Evolutionary conservation across 129 eudicot species (phyloP).

Genomic region (Kitagawia praeruptora): DNA sequence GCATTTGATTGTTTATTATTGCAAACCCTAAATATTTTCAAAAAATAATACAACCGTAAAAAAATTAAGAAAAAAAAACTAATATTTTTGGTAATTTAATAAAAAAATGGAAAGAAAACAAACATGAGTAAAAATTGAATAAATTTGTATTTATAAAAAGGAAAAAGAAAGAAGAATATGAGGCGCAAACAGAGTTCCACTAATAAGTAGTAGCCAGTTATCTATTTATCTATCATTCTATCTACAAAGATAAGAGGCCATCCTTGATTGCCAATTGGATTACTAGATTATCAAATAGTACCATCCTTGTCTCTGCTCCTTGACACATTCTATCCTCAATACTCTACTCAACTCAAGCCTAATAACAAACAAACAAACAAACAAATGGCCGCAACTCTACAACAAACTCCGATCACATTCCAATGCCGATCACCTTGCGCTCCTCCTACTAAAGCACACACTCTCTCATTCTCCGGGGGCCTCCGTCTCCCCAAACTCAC

Average conservation of each 20-base stretch:
- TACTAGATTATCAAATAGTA: slow-evolving; percentile 9
- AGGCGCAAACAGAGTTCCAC: neutral
- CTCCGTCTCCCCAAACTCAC: slow-evolving; percentile 36
- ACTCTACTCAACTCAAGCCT: neutral
- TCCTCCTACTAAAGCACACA: slow-evolving; percentile 16
- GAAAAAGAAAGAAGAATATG: neutral
- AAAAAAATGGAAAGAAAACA: no score
- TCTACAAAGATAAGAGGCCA: slow-evolving; percentile 8
- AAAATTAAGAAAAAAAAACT: no score
- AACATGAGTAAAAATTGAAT: no score
- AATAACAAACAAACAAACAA: neutral
- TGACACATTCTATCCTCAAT: neutral
- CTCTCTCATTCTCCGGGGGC: slow-evolving; percentile 33
- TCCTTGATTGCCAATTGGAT: slow-evolving; percentile 15
- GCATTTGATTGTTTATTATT: no score
- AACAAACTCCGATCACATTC: slow-evolving; percentile 46
- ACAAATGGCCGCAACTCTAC: slow-evolving; percentile 30
- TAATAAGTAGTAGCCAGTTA: neutral
- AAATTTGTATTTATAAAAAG: no score
- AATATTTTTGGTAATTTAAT: no score
- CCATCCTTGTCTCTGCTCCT: neutral
- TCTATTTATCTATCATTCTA: no score
- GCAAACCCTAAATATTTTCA: no score
- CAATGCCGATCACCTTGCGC: slow-evolving; percentile 32
- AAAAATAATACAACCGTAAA: no score